Evolutionary conservation across 306 rosid genomes (phyloP), one percentile per base, ranked within the genome.

Genomic region (Adenanthera pavonina): DNA sequence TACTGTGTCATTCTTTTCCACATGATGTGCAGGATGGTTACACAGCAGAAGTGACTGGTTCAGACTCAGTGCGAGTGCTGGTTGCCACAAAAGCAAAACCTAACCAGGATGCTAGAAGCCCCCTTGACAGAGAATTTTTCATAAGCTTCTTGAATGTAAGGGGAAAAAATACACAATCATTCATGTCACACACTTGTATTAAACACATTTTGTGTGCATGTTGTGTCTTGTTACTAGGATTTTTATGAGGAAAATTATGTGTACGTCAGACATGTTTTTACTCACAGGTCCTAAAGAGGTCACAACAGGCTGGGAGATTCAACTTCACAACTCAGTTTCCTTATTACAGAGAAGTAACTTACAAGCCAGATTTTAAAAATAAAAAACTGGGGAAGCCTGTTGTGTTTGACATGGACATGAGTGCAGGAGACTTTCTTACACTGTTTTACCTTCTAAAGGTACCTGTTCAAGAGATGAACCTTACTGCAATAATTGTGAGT

Each of bases 361-460:
- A 89, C 84, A 91, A 60, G 79, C 99, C 97, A 85, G 59, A 85
- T 76, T 91, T 92, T 70, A 77, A 75, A 48, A 76, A 81, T 19
- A 87, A 47, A 69, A 80, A 36, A 72, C 78, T 87, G 65, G 99
- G 99, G 25, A 95, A 89, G 87, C 87, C 94, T 51, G 85, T 93
- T 77, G 91, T 95, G 20, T 92, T 95, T 82, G 99, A 95, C 86
- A 93, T 92, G 97, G 99, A 95, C 81, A 95, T 95, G 98, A 93
- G 98, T 74, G 91, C 91, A n/a, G 98, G 99, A 81, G 99, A 95
- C 77, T 93, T 95, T 83, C 87, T 92, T 4, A 88, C 99, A 69
- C 85, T 95, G 41, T 83, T 95, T 72, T 93, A 90, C 74, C 97
- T 95, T 72, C 87, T 95, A 16, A 93, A 95, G 89, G 88, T 95